Conservation (phyloP, 495 filamentous ascomycete genomes). For the Penicillium paxilli region DNA sequence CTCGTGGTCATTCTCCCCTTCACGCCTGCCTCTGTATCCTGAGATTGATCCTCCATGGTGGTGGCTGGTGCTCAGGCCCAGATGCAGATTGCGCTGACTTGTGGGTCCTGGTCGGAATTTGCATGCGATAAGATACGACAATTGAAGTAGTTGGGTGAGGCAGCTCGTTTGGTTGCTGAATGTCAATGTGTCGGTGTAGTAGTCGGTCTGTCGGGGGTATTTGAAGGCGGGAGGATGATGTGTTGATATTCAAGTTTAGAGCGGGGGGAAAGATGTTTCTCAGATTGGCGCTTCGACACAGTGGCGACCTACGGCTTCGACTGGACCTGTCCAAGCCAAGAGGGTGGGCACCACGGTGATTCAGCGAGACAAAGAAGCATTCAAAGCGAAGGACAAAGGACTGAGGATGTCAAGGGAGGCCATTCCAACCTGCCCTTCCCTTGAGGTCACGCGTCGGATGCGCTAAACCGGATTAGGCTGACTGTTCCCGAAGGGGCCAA, state of each 20-base stretch:
- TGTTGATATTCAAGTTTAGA: conserved; percentile 2
- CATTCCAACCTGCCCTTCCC: conserved; percentile 30
- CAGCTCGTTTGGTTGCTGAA: background rate
- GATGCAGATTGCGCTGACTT: conserved; percentile 11
- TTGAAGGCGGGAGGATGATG: background rate
- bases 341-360: conserved; percentile 1
- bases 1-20: conserved; percentile 9
- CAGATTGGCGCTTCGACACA: conserved; percentile 10
- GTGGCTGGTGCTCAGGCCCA: conserved; percentile 15
- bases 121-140: conserved; percentile 13
- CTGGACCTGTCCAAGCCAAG: background rate
- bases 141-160: background rate
- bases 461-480: conserved; percentile 36
- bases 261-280: background rate
- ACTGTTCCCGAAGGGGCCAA: background rate
- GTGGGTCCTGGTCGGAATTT: background rate
- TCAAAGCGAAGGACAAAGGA: conserved; percentile 15
- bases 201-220: background rate
- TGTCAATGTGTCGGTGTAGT: too few relatives aligned
- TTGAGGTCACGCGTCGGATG: conserved; percentile 46
- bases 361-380: conserved; percentile 26
- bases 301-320: conserved; percentile 1
- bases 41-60: conserved; percentile 27
- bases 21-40: conserved; percentile 12
- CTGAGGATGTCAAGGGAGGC: conserved; percentile 32